These are phyloP conservation scores for Metschnikowia vanudenii DNA, from an alignment of 805 yeast species.

Conservation along the genomic window DNA sequence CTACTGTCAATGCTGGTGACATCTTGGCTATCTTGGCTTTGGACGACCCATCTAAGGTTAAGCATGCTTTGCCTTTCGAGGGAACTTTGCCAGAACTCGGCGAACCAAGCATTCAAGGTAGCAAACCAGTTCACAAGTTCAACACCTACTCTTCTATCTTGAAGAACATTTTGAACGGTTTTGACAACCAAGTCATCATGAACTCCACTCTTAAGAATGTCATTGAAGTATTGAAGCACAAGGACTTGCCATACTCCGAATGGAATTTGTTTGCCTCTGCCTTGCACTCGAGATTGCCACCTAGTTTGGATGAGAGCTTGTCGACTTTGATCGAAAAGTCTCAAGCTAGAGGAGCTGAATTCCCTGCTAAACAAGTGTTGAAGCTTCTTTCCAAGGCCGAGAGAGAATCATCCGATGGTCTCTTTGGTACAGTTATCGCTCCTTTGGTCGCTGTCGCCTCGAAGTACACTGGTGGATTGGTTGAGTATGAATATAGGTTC, in stretches of 20 bases:
- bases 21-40: constrained; percentile 90
- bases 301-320: constrained; percentile 68
- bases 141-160: constrained; percentile 56
- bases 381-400: constrained; percentile 67
- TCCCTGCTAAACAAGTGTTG: constrained; percentile 86
- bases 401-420: constrained; percentile 42
- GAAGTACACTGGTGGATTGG: constrained; percentile 70
- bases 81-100: constrained; percentile 92
- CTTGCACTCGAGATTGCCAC: constrained; percentile 85
- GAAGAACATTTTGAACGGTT: constrained; percentile 81
- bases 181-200: constrained; percentile 94
- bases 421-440: constrained; percentile 55
- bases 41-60: constrained; percentile 96
- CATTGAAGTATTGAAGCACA: constrained; percentile 70
- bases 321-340: constrained; percentile 65
- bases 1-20: constrained; percentile 96
- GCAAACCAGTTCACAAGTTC: constrained; percentile 79
- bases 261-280: constrained; percentile 88
- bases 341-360: constrained; percentile 66
- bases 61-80: constrained; percentile 93
- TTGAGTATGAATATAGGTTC: constrained; percentile 78
- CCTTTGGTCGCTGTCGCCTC: constrained; percentile 74
- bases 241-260: constrained; percentile 86
- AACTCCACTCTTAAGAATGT: constrained; percentile 73
- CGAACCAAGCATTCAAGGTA: constrained; percentile 76